A percentile compares a stretch with the other conserved stretches of the same genome.
These are phyloP conservation scores for Phalaenopsis hybrid DNA, from an alignment of 116 monocot species.

Conservation along the genomic window DNA sequence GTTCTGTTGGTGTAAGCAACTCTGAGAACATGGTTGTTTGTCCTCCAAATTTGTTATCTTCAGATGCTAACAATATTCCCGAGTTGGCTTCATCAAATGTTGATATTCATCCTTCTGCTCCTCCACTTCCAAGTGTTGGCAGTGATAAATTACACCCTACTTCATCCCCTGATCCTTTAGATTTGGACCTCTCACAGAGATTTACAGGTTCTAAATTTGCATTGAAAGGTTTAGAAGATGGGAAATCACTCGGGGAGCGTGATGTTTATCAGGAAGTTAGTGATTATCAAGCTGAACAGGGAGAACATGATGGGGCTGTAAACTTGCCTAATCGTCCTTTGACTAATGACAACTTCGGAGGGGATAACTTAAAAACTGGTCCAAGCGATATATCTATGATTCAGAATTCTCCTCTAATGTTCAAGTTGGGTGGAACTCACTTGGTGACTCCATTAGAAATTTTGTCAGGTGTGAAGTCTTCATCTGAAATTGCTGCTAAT, in stretches of 20 bases:
- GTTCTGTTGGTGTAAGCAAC: constrained; percentile 4
- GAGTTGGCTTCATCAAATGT: constrained; percentile 22
- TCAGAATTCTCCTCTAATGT: constrained; percentile 31
- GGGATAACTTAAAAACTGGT: constrained; percentile 30
- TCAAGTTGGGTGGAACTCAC: constrained; percentile 37
- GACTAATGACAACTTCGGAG: constrained; percentile 19
- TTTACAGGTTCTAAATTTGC: constrained; percentile 19
- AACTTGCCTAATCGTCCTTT: constrained; percentile 21
- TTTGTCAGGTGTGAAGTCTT: constrained; percentile 45
- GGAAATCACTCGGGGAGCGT: constrained; percentile 23
- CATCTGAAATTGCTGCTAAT: constrained; percentile 29
- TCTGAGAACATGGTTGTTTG: constrained; percentile 12
- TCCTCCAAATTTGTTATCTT: constrained; percentile 5
- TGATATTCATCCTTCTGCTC: constrained; percentile 51
- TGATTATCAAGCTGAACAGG: constrained; percentile 29
- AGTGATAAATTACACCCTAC: background rate
- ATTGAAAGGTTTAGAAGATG: constrained; percentile 27
- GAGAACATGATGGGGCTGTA: constrained; percentile 16
- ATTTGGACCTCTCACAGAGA: constrained; percentile 23
- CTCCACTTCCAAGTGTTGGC: constrained; percentile 23
- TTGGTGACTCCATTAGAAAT: constrained; percentile 82
- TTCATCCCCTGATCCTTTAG: constrained; percentile 16
- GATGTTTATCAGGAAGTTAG: constrained; percentile 15
- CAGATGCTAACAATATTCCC: constrained; percentile 15
- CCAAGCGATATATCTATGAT: constrained; percentile 30